These are phyloP conservation scores for Wickerhamiella occidentalis DNA, from an alignment of 805 yeast genomes.

Conservation along the genomic window DNA sequence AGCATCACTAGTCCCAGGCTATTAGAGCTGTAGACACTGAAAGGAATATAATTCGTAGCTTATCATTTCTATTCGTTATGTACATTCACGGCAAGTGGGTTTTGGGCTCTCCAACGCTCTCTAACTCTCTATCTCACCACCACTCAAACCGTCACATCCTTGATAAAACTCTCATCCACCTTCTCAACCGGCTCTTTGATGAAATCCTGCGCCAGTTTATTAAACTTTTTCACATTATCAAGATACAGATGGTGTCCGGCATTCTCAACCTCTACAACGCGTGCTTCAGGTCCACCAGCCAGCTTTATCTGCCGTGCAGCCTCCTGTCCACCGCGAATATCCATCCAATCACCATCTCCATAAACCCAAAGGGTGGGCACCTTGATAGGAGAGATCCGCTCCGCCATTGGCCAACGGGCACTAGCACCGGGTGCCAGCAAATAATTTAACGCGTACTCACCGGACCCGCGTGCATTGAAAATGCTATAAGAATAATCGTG, in stretches of 20 bases:
- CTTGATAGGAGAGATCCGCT: constrained; percentile 36
- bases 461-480: constrained; percentile 79
- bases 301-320: constrained; percentile 25
- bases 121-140: background rate
- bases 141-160: background rate
- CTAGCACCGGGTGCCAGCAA: constrained; percentile 83
- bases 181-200: constrained; percentile 26
- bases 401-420: constrained; percentile 61
- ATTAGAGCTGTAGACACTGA: too few species aligned
- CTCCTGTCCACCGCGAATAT: constrained; percentile 31
- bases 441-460: constrained; percentile 81
- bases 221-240: constrained; percentile 47
- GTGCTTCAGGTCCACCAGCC: constrained; percentile 22
- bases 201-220: constrained; percentile 37
- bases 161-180: background rate
- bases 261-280: constrained; percentile 31
- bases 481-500: constrained; percentile 76
- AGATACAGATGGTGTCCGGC: constrained; percentile 69
- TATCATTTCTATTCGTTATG: too few species aligned
- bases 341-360: constrained; percentile 71
- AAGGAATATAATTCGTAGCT: too few species aligned
- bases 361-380: constrained; percentile 72
- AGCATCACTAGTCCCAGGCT: too few species aligned
- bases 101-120: too few species aligned
- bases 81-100: too few species aligned